Conservation (phyloP, 139 green algal genomes). For the Spirogloea muscicola region DNA sequence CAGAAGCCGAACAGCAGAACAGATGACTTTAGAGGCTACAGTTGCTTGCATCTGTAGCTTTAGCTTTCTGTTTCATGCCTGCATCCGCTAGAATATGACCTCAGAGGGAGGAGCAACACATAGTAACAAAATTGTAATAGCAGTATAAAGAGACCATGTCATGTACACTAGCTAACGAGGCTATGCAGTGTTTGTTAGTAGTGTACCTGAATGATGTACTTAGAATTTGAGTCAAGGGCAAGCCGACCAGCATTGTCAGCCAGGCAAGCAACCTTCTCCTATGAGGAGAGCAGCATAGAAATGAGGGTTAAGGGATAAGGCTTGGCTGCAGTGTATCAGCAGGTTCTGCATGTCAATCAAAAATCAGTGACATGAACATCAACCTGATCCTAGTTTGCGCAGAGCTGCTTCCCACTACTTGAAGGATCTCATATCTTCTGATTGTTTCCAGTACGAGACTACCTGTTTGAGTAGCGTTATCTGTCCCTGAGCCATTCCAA, state of each 20-base stretch:
- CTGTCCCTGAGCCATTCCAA: conserved; percentile 65
- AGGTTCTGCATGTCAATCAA: conserved; percentile 4
- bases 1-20: conserved; percentile 4
- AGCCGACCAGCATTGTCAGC: conserved; percentile 81
- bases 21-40: background rate
- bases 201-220: conserved; percentile 55
- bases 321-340: too few species aligned
- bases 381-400: too few species aligned
- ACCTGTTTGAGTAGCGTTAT: conserved; percentile 78
- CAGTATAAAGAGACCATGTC: too few species aligned
- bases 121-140: too few species aligned
- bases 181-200: too few species aligned
- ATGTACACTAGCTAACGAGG: too few species aligned
- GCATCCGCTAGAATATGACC: background rate
- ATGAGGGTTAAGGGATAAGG: too few species aligned
- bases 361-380: too few species aligned
- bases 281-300: too few species aligned
- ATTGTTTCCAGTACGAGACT: too few species aligned
- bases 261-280: conserved; percentile 98
- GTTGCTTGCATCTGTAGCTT: background rate
- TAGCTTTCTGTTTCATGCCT: background rate
- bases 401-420: too few species aligned
- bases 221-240: conserved; percentile 69
- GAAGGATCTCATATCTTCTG: too few species aligned
- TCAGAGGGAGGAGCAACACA: background rate